phyloP scores from a whole-genome alignment of 2,329 filamentous ascomycete genomes.

The Curvularia sp. region DNA sequence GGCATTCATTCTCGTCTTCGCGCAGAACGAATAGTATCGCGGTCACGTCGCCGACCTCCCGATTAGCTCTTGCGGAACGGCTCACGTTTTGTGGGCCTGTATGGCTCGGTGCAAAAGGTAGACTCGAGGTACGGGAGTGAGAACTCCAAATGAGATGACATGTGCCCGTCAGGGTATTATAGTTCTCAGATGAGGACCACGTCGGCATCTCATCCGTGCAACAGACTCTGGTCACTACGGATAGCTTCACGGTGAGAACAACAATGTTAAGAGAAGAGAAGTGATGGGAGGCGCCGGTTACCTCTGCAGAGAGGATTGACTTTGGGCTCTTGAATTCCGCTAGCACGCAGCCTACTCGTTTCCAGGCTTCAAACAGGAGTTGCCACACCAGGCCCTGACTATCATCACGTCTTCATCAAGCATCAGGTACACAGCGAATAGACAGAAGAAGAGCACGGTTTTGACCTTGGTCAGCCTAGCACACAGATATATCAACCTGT shows the following conservation, averaged over 20 bases:
- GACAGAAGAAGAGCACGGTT: constrained; percentile 50
- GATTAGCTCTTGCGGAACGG: constrained; percentile 60
- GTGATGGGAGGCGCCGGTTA: constrained; percentile 60
- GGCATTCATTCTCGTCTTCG: constrained; percentile 62
- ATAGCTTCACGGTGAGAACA: constrained; percentile 60
- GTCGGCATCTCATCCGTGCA: constrained; percentile 76
- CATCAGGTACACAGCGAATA: constrained; percentile 40
- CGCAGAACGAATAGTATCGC: constrained; percentile 54
- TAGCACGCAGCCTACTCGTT: constrained; percentile 17
- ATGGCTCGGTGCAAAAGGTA: constrained; percentile 49
- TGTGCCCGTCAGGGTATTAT: constrained; percentile 76
- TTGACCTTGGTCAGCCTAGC: constrained; percentile 49
- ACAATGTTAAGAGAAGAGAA: constrained; percentile 56
- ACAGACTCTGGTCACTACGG: constrained; percentile 70
- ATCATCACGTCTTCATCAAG: constrained; percentile 35
- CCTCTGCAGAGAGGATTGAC: constrained; percentile 56
- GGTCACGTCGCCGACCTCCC: constrained; percentile 70
- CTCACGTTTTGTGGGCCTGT: constrained; percentile 24
- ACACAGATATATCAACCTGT: constrained; percentile 53
- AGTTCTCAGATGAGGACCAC: constrained; percentile 77
- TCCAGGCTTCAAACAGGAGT: constrained; percentile 29
- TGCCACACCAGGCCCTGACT: constrained; percentile 49
- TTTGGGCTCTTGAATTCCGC: constrained; percentile 58
- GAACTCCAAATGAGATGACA: constrained; percentile 64
- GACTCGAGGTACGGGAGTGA: constrained; percentile 56